Percentiles rank a stretch among this genome's conserved stretches.
Evolutionary conservation across 805 yeast species (phyloP).

Genomic region (Teunomyces stri): DNA sequence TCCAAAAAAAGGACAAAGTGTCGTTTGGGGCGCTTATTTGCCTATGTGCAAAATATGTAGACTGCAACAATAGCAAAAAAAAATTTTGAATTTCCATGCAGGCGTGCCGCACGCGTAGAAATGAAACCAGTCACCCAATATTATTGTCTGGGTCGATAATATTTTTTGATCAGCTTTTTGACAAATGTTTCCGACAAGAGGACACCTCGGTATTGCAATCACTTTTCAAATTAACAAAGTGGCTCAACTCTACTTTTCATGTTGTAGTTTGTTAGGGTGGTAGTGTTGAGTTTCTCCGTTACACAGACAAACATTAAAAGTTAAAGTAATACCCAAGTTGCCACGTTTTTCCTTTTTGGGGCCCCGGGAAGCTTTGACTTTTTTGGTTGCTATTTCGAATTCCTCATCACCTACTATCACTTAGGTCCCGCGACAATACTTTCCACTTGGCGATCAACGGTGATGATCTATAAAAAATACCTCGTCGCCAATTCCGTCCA

Average conservation of each 20-base stretch:
- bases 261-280: not conserved
- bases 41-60: not conserved
- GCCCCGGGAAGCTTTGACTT: not conserved
- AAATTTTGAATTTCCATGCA: not conserved
- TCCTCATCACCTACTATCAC: not conserved
- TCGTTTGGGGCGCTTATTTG: not conserved
- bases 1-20: not conserved
- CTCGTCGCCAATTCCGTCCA: not conserved
- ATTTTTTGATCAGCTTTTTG: not conserved
- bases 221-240: too few species aligned
- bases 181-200: conserved; percentile 1
- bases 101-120: not conserved
- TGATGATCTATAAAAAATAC: conserved; percentile 1
- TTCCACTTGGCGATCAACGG: conserved; percentile 2
- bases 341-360: not conserved
- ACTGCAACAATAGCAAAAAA: not conserved
- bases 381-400: not conserved
- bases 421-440: not conserved
- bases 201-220: not conserved
- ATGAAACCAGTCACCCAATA: not conserved
- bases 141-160: not conserved
- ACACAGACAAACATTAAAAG: not conserved
- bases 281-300: not conserved
- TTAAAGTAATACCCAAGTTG: not conserved
- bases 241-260: not conserved